Base-by-base conservation (phyloP, 2,329 filamentous ascomycete genomes). In the Geosmithia flava region DNA sequence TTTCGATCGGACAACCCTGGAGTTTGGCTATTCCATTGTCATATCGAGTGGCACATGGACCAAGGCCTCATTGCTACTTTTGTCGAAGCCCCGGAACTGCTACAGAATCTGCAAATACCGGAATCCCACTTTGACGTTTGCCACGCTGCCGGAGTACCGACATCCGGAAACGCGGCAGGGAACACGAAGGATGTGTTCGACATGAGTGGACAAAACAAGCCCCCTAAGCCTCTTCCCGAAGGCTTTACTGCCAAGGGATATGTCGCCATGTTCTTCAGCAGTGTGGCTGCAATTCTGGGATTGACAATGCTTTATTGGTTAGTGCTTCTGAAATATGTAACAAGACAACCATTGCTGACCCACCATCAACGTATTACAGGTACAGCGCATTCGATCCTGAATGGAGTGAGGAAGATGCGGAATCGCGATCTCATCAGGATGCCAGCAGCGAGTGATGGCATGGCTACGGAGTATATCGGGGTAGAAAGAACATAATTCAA, bases 21-120 rank as follows among this genome's bases (percentile, higher is more conserved):
- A 39, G 68, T 85, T 20, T 85, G 81, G 81, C 62, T 85, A 3
- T 85, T 89, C 67, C 85, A 89, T 64, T 90, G 85, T 63, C 86
- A 91, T 60, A 83, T 90, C 47, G 83, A 87, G 58, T 91, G 83
- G 83, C 84, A 88, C 59, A 69, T 86, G 49, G 66, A 74, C 1
- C 79, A 78, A 3, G 84, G 84, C n/a, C 69, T 87, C 2, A 68
- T 79, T 3, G 75, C 80, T 20, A 80, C 78, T 1, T 75, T 87
- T 53, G 62, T 85, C 51, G 81, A 84, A 61, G 75, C 77, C 0
- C 81, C 81, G 0, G 72, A 78, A 17, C 59, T 93, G 0, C 85
- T 89, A 57, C 62, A 75, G 50, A 67, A 63, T 0, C 55, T 83
- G 37, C 67, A 64, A 0, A 75, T 94, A 19, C 85, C 86, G 0